phyloP scores from a whole-genome alignment of 1,284 basidiomycete genomes.

The Lentinus polychrous region DNA sequence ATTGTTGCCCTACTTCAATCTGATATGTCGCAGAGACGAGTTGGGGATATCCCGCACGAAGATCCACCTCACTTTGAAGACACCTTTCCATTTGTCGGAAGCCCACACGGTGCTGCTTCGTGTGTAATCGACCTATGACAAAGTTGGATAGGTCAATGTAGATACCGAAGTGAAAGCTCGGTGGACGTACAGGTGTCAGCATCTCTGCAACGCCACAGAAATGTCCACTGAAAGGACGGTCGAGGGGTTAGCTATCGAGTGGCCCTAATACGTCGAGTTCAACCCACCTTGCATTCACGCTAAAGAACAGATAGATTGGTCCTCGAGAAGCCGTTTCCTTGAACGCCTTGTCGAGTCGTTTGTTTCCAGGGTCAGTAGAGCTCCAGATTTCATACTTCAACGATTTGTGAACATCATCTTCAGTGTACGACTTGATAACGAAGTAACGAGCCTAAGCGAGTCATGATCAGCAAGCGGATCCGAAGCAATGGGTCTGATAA shows the following conservation, averaged over 20 bases:
- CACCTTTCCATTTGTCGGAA: constrained; percentile 97
- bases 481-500: constrained; percentile 5
- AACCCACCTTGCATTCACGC: constrained; percentile 79
- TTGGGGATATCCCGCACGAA: constrained; percentile 94
- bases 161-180: neutral
- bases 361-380: constrained; percentile 92
- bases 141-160: neutral
- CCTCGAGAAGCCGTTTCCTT: constrained; percentile 81
- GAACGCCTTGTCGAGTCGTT: constrained; percentile 92
- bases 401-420: constrained; percentile 96
- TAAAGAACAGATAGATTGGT: constrained; percentile 95
- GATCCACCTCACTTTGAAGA: constrained; percentile 93
- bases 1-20: constrained; percentile 56
- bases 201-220: constrained; percentile 98
- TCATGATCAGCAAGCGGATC: neutral
- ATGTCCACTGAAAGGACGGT: constrained; percentile 56
- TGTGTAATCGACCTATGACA: constrained; percentile 71
- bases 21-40: constrained; percentile 76
- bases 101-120: constrained; percentile 92
- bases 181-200: constrained; percentile 69
- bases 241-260: neutral
- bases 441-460: constrained; percentile 75
- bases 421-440: constrained; percentile 96
- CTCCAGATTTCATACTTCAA: constrained; percentile 97
- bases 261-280: neutral